Percentiles rank a stretch among this genome's conserved stretches.
phyloP scores from a whole-genome alignment of 169 alveolate genomes.

The Condylostoma magnum region DNA sequence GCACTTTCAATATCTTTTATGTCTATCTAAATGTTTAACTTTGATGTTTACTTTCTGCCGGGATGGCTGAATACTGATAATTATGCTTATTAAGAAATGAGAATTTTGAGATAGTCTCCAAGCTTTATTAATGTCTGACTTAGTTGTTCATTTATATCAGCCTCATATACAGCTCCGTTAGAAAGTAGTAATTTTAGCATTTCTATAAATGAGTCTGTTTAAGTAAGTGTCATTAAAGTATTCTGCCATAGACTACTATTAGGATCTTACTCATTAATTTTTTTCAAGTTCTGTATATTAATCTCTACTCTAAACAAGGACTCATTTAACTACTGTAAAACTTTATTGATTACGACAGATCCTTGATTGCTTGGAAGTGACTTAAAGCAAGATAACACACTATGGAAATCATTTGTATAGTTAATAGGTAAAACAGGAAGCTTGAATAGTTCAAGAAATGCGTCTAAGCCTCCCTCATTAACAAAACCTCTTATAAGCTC shows the following conservation, averaged over 20 bases:
- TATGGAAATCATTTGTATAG: conserved; percentile 23
- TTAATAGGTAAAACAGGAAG: conserved; percentile 12
- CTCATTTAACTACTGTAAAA: neutral
- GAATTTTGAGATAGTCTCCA: neutral
- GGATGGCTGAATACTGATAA: conserved; percentile 10
- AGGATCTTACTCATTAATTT: no score
- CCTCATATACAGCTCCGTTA: neutral
- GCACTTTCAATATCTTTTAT: conserved; percentile 25
- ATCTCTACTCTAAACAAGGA: neutral
- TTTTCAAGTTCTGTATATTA: no score
- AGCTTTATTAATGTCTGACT: neutral
- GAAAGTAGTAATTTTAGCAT: neutral
- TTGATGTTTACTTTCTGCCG: neutral
- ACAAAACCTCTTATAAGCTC: neutral
- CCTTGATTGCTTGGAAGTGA: neutral
- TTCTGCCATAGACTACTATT: no score
- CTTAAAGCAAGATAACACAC: neutral
- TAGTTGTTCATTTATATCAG: neutral
- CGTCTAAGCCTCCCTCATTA: conserved; percentile 7
- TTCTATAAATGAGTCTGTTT: conserved; percentile 18
- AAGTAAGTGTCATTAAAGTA: no score
- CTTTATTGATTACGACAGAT: neutral
- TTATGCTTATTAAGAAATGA: conserved; percentile 23
- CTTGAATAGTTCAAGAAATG: neutral
- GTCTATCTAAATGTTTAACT: conserved; percentile 10